These are phyloP conservation scores for Ophiostoma himal-ulmi DNA, from an alignment of 2,329 filamentous ascomycete genomes.

Conservation along the genomic window DNA sequence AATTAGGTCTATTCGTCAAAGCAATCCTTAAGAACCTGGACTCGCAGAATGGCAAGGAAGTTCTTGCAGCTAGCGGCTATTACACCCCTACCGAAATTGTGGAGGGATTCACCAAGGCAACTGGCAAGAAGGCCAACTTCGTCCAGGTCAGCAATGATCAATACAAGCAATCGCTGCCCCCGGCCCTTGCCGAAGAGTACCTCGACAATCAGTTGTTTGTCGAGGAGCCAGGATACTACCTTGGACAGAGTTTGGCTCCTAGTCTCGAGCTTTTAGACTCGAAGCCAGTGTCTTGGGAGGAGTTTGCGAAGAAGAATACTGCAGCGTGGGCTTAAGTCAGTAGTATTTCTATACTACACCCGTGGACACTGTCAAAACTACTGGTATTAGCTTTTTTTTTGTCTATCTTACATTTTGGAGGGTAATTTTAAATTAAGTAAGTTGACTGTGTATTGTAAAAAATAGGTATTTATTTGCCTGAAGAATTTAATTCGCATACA, in stretches of 20 bases:
- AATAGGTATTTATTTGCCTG: neutral
- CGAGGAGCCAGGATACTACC: neutral
- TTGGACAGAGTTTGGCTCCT: neutral
- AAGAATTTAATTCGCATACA: neutral
- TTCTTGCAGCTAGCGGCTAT: neutral
- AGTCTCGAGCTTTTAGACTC: neutral
- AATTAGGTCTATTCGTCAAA: neutral
- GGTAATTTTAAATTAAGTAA: too few relatives aligned
- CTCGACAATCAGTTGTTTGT: neutral
- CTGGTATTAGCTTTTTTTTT: too few relatives aligned
- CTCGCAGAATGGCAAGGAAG: neutral
- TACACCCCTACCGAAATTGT: neutral
- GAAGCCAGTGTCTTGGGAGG: neutral
- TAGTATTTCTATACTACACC: too few relatives aligned
- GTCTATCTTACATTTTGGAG: too few relatives aligned
- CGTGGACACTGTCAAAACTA: too few relatives aligned
- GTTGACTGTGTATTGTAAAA: too few relatives aligned
- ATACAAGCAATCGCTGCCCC: neutral
- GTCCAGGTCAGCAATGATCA: slow-evolving; percentile 1
- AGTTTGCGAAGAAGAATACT: neutral
- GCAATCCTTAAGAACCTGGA: neutral
- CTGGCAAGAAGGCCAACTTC: neutral
- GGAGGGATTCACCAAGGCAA: neutral
- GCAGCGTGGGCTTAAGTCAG: neutral
- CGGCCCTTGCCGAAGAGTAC: neutral